Evolutionary conservation across 345 rosid species (phyloP), one percentile per base, ranked within the genome.

Genomic region (Lepidium didymum): DNA sequence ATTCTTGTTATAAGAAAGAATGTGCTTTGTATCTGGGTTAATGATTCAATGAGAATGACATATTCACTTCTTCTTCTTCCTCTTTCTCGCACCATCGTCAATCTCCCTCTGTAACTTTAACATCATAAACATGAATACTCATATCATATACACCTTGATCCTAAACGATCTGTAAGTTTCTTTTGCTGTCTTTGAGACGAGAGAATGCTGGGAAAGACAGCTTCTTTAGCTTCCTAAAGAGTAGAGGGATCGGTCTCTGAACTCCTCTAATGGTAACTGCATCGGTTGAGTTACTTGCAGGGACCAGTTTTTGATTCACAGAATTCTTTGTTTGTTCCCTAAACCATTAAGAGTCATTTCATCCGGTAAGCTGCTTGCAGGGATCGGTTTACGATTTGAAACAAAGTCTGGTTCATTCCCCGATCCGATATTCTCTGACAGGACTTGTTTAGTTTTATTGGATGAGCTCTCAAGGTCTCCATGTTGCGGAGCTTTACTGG

Each of bases 391-490:
- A 29, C 10, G 74, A 60, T 51, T 69, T 7, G 3, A 10, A 37
- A 9, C 59, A 29, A 29, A 38, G 23, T 4, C 72, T 42, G 70
- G 31, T 69, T 45, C 38, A 13, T 36, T 23, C 37, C 42, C 25
- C 38, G 65, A 11, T 33, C 66, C n/a, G 31, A 29, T 40, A 14
- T 47, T 49, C 21, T 33, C 61, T 43, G 67, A 59, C 3, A 52
- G 55, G 10, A 3, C 51, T 64, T 47, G 58, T 13, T 46, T 64
- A 8, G 44, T 33, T 44, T 72, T 51, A 11, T 15, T 56, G 53
- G 53, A 37, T 47, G 71, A 65, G 61, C 37, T 65, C 42, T 34
- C 16, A 6, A 46, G 61, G 54, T 73, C 71, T 73, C 55, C 68
- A 7, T 21, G 19, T 21, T 18, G 62, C 18, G 54, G 64, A 10